Base-by-base conservation (phyloP, 1,284 basidiomycete species). In the Mycosarcoma mackinlayi region DNA sequence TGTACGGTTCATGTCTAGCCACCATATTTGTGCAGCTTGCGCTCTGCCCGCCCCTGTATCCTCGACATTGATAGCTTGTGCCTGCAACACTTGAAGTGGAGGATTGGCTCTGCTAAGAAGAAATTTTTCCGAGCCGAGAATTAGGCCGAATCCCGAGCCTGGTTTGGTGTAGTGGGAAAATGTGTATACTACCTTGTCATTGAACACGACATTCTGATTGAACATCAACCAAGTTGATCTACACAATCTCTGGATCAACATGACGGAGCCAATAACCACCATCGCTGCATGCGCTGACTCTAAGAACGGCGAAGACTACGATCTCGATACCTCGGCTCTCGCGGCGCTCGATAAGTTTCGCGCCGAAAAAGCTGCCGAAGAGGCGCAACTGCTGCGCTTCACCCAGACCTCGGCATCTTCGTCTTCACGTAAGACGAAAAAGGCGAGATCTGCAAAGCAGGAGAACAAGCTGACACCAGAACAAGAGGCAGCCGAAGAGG, bases 311-410 rank as follows among this genome's bases (percentile, higher is more conserved):
- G 63, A 54, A 6, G 27, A 23, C 10, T 51, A 48, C 41, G 57
- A 57, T 11, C 76, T 83, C 18, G 81, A 83, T 59, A 73, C 74
- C 6, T 55, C 71, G 4, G 82, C 82, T 3, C 69, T 81, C 11
- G 77, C 79, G 7, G 63, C 77, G 14, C 64, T 83, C 37, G 67
- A 69, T 48, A 59, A 49, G n/a, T 81, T 83, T 57, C 62, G 74
- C 38, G 48, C 63, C 13, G 76, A 81, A 27, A 77, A 74, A 37
- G 75, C 61, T 0, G 76, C 77, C 4, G 75, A 73, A 21, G 77
- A 81, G 45, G 64, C 68, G 8, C 54, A 73, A 37, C 72, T 81
- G 42, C 44, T 69, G 48, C 47, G 45, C 14, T 69, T 60, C 35
- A 38, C 60, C 16, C 55, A 58, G 11, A 52, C 52, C 6, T 59